These are phyloP conservation scores for Zizania latifolia DNA, from an alignment of 176 grass and related monocot species.

Conservation along the genomic window DNA sequence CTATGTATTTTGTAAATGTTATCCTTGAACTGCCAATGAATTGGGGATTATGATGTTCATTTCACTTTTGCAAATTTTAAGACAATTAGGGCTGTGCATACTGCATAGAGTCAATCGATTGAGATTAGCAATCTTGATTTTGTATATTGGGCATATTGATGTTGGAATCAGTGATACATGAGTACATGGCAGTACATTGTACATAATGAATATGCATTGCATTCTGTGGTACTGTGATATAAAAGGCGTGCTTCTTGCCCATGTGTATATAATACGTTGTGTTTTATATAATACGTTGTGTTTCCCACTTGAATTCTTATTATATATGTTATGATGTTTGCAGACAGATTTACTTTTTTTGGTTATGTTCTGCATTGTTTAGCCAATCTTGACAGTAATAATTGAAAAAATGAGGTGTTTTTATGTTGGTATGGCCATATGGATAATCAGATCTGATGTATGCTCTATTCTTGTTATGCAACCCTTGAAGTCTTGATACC, in stretches of 20 bases:
- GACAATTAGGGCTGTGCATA: not conserved
- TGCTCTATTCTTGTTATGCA: not conserved
- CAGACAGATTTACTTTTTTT: not conserved
- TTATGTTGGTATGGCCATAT: not conserved
- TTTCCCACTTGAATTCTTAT: not conserved
- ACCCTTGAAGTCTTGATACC: not conserved
- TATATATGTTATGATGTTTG: not conserved
- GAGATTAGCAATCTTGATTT: not conserved
- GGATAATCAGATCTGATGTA: not conserved
- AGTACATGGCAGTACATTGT: not conserved
- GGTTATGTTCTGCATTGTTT: not conserved
- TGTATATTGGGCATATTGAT: not conserved
- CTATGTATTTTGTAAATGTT: not conserved
- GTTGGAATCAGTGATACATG: not conserved
- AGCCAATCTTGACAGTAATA: not conserved
- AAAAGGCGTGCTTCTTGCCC: constrained; percentile 6
- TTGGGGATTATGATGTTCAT: not conserved
- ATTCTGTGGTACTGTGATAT: not conserved
- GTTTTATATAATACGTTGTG: not conserved
- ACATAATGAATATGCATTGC: not conserved
- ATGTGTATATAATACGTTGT: not conserved
- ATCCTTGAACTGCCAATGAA: not conserved
- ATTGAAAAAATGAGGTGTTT: not conserved
- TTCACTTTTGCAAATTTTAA: not conserved
- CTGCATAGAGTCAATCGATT: not conserved